Base-by-base conservation (phyloP, 1,284 basidiomycete genomes). In the Ustilago lituana region DNA sequence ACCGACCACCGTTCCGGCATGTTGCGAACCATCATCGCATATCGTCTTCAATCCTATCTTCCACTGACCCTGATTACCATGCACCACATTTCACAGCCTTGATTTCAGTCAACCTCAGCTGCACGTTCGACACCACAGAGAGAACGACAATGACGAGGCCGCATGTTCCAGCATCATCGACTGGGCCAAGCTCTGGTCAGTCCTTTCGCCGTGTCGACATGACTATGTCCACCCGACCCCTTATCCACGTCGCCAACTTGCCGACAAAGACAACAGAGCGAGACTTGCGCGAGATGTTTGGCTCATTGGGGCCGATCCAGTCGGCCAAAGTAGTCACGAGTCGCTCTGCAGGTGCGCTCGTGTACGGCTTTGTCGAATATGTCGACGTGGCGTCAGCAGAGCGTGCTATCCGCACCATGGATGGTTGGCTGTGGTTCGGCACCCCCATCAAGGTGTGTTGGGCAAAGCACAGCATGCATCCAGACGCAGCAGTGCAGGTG, bases 351-450 rank as follows among this genome's bases (percentile, higher is more conserved):
- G 94, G 93, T 59, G 94, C 93, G 56, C 90, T 95, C 84, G 97
- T 96, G 86, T 98, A 98, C 82, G 95, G 95, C 74, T 98, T 95
- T 84, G 94, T 96, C 83, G 93, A 95, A 85, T 96, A 94, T 44
- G 69, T 57, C 24, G 94, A 98, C 83, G 94, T 98, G 91, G 90
- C 92, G 64, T 91, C 93, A 29, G 95, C 95, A 29, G 95, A 98
- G 85, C 95, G 93, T 55, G 95, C 95, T 19, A 87, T 98, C 39
- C 91, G 93, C 84, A 96, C 94, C 48, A 88, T 98, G 79, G 96
- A 98, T 82, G 95, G 94, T 41, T 90, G 94, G 82, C 94, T 95
- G 86, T 95, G 98, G 80, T 97, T 96, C 78, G 94, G 98, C 84
- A 93, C 92, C 35, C 74, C 79, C 35, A 77, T 82, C 58, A 66